Evolutionary conservation across 2,329 filamentous ascomycete genomes (phyloP), one percentile per base, ranked within the genome.

Genomic region (Colletotrichum nymphaeae): DNA sequence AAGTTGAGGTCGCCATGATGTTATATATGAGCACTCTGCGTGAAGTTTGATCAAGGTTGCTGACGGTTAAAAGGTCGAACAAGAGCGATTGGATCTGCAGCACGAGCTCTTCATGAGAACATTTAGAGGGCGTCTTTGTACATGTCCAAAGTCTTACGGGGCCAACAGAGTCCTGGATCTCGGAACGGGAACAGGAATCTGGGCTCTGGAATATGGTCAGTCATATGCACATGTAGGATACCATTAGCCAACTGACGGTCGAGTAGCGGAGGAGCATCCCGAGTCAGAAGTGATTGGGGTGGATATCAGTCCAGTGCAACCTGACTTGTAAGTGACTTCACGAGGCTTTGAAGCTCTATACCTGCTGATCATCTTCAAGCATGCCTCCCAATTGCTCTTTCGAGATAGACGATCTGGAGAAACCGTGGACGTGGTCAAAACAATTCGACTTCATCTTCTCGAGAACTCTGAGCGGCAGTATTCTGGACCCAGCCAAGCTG

Each of bases 341-440:
- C 11, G 8, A 12, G 5, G 9, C 1, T 2, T n/a, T 49, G 19
- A n/a, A n/a, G 8, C 2, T 1, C 4, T 24, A 1, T 19, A 3
- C 4, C 4, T 5, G 7, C 55, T 62, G 16, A 62, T 5, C 2
- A 3, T 0, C 6, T 19, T 4, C 2, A 2, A 79, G 77, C 68
- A 84, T 85, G 8, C 86, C 86, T 0, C 82, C 84, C 0, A 88
- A 88, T 69, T 80, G 85, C 59, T 78, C 78, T 8, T 88, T 88
- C 74, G 82, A 84, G 42, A 77, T 84, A 59, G 83, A 84, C 67
- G 82, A 84, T 69, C 74, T 79, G 1, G 81, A 82, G 30, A 76
- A 79, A 63, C 74, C 77, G 37, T 85, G 83, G 83, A 79, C 78
- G 3, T 83, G 75, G 52, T 72, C 75, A 4, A 62, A 75, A 6